These are phyloP conservation scores for Scortechinia acanthostroma DNA, from an alignment of 2,329 filamentous ascomycete genomes.

Conservation along the genomic window DNA sequence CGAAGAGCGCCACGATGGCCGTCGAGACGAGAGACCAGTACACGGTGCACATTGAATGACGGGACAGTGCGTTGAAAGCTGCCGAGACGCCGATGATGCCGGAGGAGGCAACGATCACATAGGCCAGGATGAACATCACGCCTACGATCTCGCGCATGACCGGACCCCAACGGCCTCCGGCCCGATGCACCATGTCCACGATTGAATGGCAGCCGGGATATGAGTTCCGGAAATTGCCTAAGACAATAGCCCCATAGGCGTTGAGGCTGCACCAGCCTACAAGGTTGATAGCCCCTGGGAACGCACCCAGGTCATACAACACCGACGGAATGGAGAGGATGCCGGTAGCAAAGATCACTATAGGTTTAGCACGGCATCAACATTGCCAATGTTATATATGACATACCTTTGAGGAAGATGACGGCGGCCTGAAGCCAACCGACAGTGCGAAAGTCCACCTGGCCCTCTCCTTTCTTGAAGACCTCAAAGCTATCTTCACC, in stretches of 20 bases:
- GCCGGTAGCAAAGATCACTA: slow-evolving; percentile 33
- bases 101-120: slow-evolving; percentile 10
- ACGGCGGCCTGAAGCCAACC: slow-evolving; percentile 36
- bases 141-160: slow-evolving; percentile 43
- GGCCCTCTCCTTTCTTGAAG: slow-evolving; percentile 31
- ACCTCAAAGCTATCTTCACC: too few relatives aligned
- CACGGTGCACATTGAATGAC: slow-evolving; percentile 8
- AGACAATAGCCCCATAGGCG: slow-evolving; percentile 27
- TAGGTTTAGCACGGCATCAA: neutral
- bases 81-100: neutral
- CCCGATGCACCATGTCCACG: slow-evolving; percentile 47
- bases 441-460: slow-evolving; percentile 37
- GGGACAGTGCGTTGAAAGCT: neutral
- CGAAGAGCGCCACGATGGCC: slow-evolving; percentile 11
- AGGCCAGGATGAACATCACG: slow-evolving; percentile 46
- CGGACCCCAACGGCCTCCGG: slow-evolving; percentile 43
- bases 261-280: slow-evolving; percentile 30
- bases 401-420: slow-evolving; percentile 33
- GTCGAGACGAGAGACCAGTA: slow-evolving; percentile 13
- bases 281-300: slow-evolving; percentile 31
- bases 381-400: slow-evolving; percentile 3
- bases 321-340: slow-evolving; percentile 30
- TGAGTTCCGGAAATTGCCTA: slow-evolving; percentile 26
- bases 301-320: slow-evolving; percentile 30
- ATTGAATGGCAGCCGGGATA: slow-evolving; percentile 28